Percentiles rank a stretch among this genome's conserved stretches.
phyloP scores from a whole-genome alignment of 805 yeast genomes.

The Myxozyma neotropica region DNA sequence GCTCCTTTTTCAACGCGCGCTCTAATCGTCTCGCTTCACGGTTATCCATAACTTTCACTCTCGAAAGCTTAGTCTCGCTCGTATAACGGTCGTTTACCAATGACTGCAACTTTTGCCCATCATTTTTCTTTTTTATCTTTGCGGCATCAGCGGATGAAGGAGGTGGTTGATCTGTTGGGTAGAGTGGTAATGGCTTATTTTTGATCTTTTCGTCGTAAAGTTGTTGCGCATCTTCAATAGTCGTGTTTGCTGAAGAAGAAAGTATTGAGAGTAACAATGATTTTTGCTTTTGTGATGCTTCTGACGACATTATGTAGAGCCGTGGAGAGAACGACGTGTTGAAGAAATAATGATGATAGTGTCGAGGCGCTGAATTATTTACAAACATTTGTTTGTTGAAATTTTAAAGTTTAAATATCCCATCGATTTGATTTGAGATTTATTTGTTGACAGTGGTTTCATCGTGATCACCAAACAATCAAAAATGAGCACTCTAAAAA shows the following conservation, averaged over 20 bases:
- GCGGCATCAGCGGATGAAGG: background rate
- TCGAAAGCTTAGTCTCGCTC: background rate
- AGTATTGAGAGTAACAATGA: background rate
- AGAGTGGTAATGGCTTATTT: slow-evolving; percentile 19
- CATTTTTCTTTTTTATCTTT: background rate
- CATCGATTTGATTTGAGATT: background rate
- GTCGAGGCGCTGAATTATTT: too few relatives aligned
- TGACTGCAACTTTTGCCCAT: background rate
- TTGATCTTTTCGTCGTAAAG: slow-evolving; percentile 13
- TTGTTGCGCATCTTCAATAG: slow-evolving; percentile 10
- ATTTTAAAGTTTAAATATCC: background rate
- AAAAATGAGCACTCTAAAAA: background rate
- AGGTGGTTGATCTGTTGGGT: slow-evolving; percentile 15
- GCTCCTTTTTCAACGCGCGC: background rate
- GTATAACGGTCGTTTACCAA: too few relatives aligned
- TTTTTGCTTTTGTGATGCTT: background rate
- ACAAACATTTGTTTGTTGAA: too few relatives aligned
- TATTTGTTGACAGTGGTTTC: background rate
- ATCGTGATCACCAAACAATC: background rate
- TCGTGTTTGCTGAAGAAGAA: background rate
- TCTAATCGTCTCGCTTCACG: slow-evolving; percentile 8
- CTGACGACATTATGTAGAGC: too few relatives aligned
- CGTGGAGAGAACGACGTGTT: too few relatives aligned
- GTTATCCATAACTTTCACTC: slow-evolving; percentile 3
- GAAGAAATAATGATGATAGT: too few relatives aligned